phyloP scores from a whole-genome alignment of 192 early-diverging fungal species.

The Linnemannia zychae region DNA sequence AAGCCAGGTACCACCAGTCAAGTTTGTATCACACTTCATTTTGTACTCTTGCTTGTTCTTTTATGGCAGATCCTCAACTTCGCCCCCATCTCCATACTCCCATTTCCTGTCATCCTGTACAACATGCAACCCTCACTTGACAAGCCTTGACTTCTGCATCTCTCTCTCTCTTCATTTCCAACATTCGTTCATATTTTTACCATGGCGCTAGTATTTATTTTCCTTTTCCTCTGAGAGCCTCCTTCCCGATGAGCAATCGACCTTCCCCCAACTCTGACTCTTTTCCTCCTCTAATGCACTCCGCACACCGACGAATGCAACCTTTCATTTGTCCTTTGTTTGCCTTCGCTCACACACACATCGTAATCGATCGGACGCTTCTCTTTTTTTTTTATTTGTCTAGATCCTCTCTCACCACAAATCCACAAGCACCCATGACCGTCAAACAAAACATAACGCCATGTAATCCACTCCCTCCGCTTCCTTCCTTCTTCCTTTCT shows the following conservation, averaged over 20 bases:
- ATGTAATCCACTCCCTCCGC: neutral
- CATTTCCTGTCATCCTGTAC: neutral
- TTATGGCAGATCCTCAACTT: neutral
- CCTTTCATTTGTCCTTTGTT: constrained; percentile 1
- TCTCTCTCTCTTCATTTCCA: neutral
- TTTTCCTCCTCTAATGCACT: neutral
- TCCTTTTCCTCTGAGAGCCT: neutral
- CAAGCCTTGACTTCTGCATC: neutral
- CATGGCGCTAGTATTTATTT: neutral
- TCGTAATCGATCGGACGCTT: constrained; percentile 1
- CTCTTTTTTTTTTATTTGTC: neutral
- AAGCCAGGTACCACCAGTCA: neutral
- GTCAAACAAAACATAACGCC: neutral
- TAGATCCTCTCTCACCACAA: neutral
- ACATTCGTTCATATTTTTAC: neutral
- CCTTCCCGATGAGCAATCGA: neutral
- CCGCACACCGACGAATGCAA: neutral
- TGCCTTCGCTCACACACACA: neutral
- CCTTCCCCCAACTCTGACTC: neutral
- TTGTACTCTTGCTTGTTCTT: no score
- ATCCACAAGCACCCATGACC: neutral
- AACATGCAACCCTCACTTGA: neutral
- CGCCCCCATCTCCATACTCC: neutral
- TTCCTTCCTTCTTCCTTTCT: neutral
- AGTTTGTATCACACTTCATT: no score